Percentiles rank a stretch among this genome's conserved stretches.
These are phyloP conservation scores for Aspergillus spinulosporus DNA, from an alignment of 2,329 filamentous ascomycete genomes.

Conservation along the genomic window DNA sequence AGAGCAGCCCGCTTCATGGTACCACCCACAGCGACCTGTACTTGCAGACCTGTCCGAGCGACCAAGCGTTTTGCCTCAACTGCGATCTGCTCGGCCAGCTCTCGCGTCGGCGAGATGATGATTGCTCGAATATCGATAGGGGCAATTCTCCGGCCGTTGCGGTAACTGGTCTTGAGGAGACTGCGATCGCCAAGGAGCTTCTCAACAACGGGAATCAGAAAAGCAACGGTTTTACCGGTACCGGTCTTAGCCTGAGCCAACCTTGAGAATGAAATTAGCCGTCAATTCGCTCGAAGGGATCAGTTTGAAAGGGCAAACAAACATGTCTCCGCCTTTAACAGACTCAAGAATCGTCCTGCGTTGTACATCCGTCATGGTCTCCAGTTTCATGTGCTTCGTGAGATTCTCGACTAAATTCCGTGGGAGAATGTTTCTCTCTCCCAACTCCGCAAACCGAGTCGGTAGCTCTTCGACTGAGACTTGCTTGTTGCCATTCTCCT, in stretches of 20 bases:
- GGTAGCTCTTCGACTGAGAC: neutral
- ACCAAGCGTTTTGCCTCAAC: slow-evolving; percentile 71
- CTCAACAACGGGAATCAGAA: slow-evolving; percentile 82
- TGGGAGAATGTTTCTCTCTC: slow-evolving; percentile 54
- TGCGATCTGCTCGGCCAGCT: slow-evolving; percentile 65
- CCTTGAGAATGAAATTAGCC: slow-evolving; percentile 44
- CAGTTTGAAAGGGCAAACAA: slow-evolving; percentile 39
- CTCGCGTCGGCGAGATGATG: slow-evolving; percentile 63
- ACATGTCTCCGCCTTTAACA: slow-evolving; percentile 80
- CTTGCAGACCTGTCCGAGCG: slow-evolving; percentile 64
- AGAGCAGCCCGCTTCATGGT: slow-evolving; percentile 74
- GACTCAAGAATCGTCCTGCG: slow-evolving; percentile 77
- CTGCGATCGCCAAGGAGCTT: slow-evolving; percentile 68
- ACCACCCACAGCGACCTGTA: slow-evolving; percentile 85
- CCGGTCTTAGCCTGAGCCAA: slow-evolving; percentile 95
- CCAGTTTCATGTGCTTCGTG: slow-evolving; percentile 70
- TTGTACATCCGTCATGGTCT: slow-evolving; percentile 92
- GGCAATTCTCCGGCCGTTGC: neutral
- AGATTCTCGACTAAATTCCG: slow-evolving; percentile 67
- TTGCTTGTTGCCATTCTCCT: slow-evolving; percentile 20
- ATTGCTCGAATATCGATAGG: slow-evolving; percentile 58
- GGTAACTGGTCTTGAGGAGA: slow-evolving; percentile 46
- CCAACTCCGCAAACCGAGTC: slow-evolving; percentile 28
- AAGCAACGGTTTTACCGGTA: slow-evolving; percentile 94
- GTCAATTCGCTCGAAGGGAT: slow-evolving; percentile 12